Evolutionary conservation across 352 stramenopile genomes (phyloP), one percentile per base, ranked within the genome.

Genomic region (Phytopythium sindhum): DNA sequence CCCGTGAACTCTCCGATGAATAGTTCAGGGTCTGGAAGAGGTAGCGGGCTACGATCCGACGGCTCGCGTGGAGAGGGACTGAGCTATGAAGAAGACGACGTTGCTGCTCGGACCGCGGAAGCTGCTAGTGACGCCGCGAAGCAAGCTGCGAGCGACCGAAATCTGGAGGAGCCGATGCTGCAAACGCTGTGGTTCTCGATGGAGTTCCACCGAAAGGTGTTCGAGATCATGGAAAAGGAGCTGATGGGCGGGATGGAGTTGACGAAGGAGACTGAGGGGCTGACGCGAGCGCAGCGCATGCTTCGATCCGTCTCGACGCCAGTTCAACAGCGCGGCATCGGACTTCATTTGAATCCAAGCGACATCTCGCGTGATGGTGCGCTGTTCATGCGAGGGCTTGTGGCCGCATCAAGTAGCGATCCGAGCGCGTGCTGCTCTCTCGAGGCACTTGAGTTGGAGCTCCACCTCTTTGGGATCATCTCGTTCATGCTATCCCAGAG

Each of bases 101-200:
- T 55, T 28, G 69, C 74, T 58, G 57, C 72, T 14, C 78, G 81
- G n/a, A 81, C 71, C 39, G 83, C 81, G 33, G 85, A 96, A 73
- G 80, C 82, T 58, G 84, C 84, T 1, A 94, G 86, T 59, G 86
- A 95, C 57, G 88, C 75, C 8, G 88, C 88, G 8, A 95, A 95
- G 41, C 82, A 63, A 44, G 88, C 88, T 14, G 88, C 85, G 33
- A 88, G 79, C 21, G 90, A 88, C 58, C 65, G 84, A 48, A 73
- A 90, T 15, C 66, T 95, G 2, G 78, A 93, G 64, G 80, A 93
- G 28, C 84, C 86, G 5, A 78, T 82, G 35, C 72, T 91, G 4
- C 86, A 95, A 60, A 92, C 74, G 19, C 76, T 96, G 24, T 96
- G 88, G 88, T 96, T 96, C 42, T 92, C 86, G 10, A 90, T 83